A percentile compares a stretch with the other conserved stretches of the same genome.
Conservation (phyloP, 1,284 basidiomycete species). For the Marasmius oreades region DNA sequence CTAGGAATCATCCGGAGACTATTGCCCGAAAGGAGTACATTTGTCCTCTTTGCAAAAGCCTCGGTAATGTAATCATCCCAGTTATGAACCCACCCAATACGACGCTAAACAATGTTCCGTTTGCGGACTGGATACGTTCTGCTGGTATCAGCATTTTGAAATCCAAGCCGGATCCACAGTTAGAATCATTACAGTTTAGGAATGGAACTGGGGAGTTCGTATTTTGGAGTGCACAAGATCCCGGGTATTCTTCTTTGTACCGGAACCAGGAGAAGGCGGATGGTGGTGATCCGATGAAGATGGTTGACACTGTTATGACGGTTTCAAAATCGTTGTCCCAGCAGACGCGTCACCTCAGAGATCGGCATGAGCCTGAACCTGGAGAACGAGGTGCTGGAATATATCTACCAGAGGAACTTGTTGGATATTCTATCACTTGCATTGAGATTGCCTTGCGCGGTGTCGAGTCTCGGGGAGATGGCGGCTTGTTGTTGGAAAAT, state of each 20-base stretch:
- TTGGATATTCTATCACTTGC: slow-evolving; percentile 86
- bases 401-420: slow-evolving; percentile 85
- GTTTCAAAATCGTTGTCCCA: slow-evolving; percentile 67
- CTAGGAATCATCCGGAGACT: slow-evolving; percentile 93
- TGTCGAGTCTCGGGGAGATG: slow-evolving; percentile 33
- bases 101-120: slow-evolving; percentile 53
- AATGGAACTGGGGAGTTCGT: slow-evolving; percentile 82
- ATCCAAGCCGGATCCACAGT: slow-evolving; percentile 65
- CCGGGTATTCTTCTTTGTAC: slow-evolving; percentile 56
- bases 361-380: slow-evolving; percentile 67
- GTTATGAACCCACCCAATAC: slow-evolving; percentile 51
- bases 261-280: slow-evolving; percentile 47
- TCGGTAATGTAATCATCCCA: slow-evolving; percentile 93
- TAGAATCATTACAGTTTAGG: slow-evolving; percentile 68
- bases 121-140: slow-evolving; percentile 79
- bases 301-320: slow-evolving; percentile 75
- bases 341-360: slow-evolving; percentile 72
- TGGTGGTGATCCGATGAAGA: slow-evolving; percentile 60
- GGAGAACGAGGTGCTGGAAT: slow-evolving; percentile 74
- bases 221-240: slow-evolving; percentile 80
- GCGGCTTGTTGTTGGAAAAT: slow-evolving; percentile 64
- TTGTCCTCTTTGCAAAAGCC: slow-evolving; percentile 97
- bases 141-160: slow-evolving; percentile 80
- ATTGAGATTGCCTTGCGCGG: slow-evolving; percentile 83
- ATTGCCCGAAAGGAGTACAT: slow-evolving; percentile 93